Evolutionary conservation across 2,329 filamentous ascomycete genomes (phyloP), one percentile per base, ranked within the genome.

Genomic region (Fusarium sp.): DNA sequence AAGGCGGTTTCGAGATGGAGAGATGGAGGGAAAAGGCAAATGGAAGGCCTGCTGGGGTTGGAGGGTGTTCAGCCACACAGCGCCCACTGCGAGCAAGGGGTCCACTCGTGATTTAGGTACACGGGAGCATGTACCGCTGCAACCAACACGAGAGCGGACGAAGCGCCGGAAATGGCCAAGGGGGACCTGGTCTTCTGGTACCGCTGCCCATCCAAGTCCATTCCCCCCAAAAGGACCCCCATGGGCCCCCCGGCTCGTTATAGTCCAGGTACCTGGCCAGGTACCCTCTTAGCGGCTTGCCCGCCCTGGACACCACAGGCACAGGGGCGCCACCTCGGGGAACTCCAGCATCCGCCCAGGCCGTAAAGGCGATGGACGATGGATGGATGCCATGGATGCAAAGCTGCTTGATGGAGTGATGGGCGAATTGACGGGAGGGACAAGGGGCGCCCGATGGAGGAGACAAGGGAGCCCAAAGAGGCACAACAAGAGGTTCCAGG

Each of bases 1-100:
- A 71, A 75, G 74, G 75, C 66, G 75, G 77, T 77, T 78, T 78
- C 76, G 72, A 77, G 77, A 78, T 78, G 71, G 76, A 75, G 62
- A 69, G 73, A 73, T 64, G 69, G 74, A 72, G 74, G 74, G 75
- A 70, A 79, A 78, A 71, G 72, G 66, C 57, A 71, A 76, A 69
- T 73, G 66, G 70, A 70, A 71, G 68, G 64, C 70, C 62, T 47
- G 52, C 47, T 50, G 69, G 71, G 70, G 52, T 66, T 71, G 60
- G 66, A 63, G 60, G 76, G 74, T 75, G 76, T 78, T 78, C 76
- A 78, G 76, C 76, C 76, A 78, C 71, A 67, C 58, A 70, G 64
- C 62, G 71, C 63, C 71, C 67, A 71, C 57, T 65, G 70, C 54
- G 76, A 71, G 76, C 76, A 67, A 75, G 67, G 72, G 72, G 72